These are phyloP conservation scores for Lathyrus oleraceus DNA, from an alignment of 306 rosid genomes.

Conservation along the genomic window DNA sequence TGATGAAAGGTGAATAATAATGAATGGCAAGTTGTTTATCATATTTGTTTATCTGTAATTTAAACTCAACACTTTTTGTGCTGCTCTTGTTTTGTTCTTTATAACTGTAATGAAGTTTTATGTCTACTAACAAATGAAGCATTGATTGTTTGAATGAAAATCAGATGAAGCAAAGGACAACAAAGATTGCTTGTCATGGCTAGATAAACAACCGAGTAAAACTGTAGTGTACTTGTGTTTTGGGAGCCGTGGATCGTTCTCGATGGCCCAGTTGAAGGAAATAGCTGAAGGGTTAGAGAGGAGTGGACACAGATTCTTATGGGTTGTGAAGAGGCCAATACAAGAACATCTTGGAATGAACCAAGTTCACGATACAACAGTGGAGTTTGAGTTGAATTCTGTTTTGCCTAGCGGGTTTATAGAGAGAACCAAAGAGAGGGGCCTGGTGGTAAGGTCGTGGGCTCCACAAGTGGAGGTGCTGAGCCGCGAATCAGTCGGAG, in stretches of 20 bases:
- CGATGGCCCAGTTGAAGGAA: neutral
- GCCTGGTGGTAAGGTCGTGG: neutral
- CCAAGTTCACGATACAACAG: neutral
- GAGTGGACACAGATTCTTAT: slow-evolving; percentile 4
- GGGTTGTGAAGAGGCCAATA: neutral
- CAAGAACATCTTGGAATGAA: neutral
- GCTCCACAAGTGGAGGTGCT: slow-evolving; percentile 2
- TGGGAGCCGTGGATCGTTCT: neutral
- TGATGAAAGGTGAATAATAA: no score
- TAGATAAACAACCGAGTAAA: slow-evolving; percentile 10
- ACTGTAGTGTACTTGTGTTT: slow-evolving; percentile 3
- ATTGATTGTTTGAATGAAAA: neutral
- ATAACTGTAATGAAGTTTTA: neutral
- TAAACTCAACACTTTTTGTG: neutral
- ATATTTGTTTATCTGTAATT: no score
- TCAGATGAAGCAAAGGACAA: neutral
- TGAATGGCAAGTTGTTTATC: neutral
- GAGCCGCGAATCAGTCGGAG: neutral
- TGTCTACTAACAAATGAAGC: neutral
- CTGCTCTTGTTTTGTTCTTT: neutral
- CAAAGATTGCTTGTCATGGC: neutral
- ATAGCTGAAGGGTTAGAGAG: slow-evolving; percentile 19
- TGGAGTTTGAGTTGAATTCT: neutral
- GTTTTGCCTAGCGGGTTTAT: neutral
- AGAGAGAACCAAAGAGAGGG: slow-evolving; percentile 2